phyloP scores from a whole-genome alignment of 805 yeast genomes.

The Candida tammaniensis region DNA sequence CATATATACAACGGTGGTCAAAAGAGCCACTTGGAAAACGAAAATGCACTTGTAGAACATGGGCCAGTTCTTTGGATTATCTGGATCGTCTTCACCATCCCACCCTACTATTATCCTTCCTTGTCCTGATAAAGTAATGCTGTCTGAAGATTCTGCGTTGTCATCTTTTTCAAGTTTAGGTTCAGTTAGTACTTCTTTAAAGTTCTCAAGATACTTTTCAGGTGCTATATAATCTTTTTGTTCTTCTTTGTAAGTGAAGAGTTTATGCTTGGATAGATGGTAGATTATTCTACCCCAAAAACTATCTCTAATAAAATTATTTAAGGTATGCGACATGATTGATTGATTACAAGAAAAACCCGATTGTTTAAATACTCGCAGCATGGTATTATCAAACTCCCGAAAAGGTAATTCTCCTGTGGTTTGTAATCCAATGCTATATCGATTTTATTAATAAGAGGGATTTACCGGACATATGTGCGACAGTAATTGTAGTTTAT shows the following conservation, averaged over 20 bases:
- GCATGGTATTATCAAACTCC: no score
- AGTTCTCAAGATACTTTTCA: conserved; percentile 14
- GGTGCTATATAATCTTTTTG: conserved; percentile 25
- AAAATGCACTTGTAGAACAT: conserved; percentile 36
- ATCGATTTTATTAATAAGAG: no score
- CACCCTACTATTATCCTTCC: neutral
- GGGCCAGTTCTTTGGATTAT: conserved; percentile 61
- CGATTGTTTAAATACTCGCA: no score
- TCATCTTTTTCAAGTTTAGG: neutral
- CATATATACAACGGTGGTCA: conserved; percentile 40
- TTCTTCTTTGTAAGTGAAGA: conserved; percentile 27
- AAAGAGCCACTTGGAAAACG: conserved; percentile 19
- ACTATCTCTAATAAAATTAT: conserved; percentile 10
- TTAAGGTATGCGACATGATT: no score
- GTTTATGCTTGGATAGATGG: conserved; percentile 22
- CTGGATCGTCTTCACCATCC: conserved; percentile 42
- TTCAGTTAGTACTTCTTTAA: conserved; percentile 1
- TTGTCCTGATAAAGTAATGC: neutral
- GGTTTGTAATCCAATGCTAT: no score
- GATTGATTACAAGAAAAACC: no score
- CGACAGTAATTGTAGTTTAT: no score
- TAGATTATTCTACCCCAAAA: conserved; percentile 24
- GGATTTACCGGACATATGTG: no score
- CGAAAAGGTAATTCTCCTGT: no score
- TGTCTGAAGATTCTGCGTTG: neutral